Evolutionary conservation across 108 stramenopile genomes (phyloP), one percentile per base, ranked within the genome.

Genomic region (Cylindrotheca fusiformis): DNA sequence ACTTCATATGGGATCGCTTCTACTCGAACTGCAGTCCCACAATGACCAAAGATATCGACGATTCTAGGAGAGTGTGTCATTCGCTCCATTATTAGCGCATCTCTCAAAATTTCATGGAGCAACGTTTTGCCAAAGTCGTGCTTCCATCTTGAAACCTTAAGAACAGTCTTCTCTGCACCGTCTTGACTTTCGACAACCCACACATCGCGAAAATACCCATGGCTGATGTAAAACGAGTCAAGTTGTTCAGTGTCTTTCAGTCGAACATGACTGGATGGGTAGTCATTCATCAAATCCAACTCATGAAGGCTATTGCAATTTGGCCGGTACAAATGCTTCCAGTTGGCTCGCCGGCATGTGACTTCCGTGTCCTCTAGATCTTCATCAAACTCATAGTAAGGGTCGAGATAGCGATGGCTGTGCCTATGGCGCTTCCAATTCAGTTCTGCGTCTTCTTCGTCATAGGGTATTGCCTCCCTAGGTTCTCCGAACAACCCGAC

Each of bases 71-170:
- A 80, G 31, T 58, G 57, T 4, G 79, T 72, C 65, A 91, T 30
- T 24, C 81, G 67, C 30, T 91, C 90, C 84, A 82, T 84, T 18
- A 91, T 67, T 31, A 91, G 36, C 10, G 85, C 90, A 56, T 91
- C 90, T 54, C 52, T 41, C 52, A 74, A 58, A 20, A 74, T 63
- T 51, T 62, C 59, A 32, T 48, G 58, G 17, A 71, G 67, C 24
- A 54, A 59, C 0, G 46, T 57, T 19, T 48, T 14, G 1, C 67
- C 48, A 6, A 65, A 44, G 12, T 49, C 31, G 55, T 74, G 83
- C 36, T 71, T 48, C 58, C 51, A 79, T 64, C 76, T 71, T 10
- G 73, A 59, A 1, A 60, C 76, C 60, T 90, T 90, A 8, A 86
- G 32, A 36, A 58, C 44, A 19, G 44, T 67, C 47, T 58, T 67